Evolutionary conservation across 2,329 filamentous ascomycete genomes (phyloP).

Genomic region (Cladosporium colombiae): DNA sequence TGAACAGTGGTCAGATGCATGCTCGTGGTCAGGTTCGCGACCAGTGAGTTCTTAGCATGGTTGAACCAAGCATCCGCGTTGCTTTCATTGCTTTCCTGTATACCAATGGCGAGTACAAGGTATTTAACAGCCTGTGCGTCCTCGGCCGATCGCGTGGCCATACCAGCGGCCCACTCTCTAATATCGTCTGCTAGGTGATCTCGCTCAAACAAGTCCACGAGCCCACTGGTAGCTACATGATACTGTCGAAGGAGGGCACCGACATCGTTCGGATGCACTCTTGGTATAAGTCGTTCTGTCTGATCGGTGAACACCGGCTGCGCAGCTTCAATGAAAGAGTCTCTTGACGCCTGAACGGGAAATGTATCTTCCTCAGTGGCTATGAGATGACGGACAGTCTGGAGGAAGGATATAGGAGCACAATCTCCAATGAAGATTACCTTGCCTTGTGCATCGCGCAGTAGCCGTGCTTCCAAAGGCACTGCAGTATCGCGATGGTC

Average conservation of each 20-base stretch:
- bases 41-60: slow-evolving; percentile 47
- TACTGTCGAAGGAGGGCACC: slow-evolving; percentile 47
- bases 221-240: slow-evolving; percentile 48
- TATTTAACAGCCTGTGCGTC: slow-evolving; percentile 52
- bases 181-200: slow-evolving; percentile 34
- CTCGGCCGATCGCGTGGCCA: slow-evolving; percentile 35
- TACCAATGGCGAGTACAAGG: slow-evolving; percentile 53
- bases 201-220: slow-evolving; percentile 52
- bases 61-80: slow-evolving; percentile 51
- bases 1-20: slow-evolving; percentile 55
- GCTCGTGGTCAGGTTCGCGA: slow-evolving; percentile 50
- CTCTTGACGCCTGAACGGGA: slow-evolving; percentile 24
- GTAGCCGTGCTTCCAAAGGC: slow-evolving; percentile 47
- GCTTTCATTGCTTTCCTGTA: slow-evolving; percentile 45
- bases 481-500: slow-evolving; percentile 43
- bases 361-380: slow-evolving; percentile 45
- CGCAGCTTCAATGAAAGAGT: slow-evolving; percentile 29
- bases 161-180: slow-evolving; percentile 30
- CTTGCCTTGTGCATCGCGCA: slow-evolving; percentile 55
- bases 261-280: slow-evolving; percentile 43
- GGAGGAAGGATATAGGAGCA: slow-evolving; percentile 54
- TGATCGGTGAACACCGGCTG: slow-evolving; percentile 21
- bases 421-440: slow-evolving; percentile 58
- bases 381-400: slow-evolving; percentile 54
- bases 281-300: slow-evolving; percentile 32